Conservation (phyloP, 2,329 filamentous ascomycete genomes). For the Bipolaris bicolor region DNA sequence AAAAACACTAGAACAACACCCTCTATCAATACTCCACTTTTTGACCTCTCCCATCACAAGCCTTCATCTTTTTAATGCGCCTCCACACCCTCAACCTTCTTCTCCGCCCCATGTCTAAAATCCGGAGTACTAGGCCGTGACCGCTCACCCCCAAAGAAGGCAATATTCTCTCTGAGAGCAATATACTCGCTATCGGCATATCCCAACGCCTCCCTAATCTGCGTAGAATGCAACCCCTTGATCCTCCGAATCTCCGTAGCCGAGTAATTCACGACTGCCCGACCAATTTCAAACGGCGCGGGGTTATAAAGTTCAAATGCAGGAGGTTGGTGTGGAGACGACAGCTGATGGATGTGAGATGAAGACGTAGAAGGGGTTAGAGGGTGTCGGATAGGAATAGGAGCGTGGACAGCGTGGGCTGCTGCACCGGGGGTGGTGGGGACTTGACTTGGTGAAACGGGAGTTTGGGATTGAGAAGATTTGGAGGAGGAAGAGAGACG, state of each 20-base stretch:
- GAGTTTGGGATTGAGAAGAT: neutral
- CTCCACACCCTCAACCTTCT: slow-evolving; percentile 10
- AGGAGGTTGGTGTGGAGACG: slow-evolving; percentile 18
- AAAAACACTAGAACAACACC: neutral
- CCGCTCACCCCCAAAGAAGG: slow-evolving; percentile 63
- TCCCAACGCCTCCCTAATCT: slow-evolving; percentile 80
- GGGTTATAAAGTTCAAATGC: slow-evolving; percentile 44
- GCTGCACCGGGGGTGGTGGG: slow-evolving; percentile 23
- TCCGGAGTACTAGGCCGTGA: slow-evolving; percentile 48
- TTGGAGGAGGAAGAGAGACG: slow-evolving; percentile 43
- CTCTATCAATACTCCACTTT: neutral
- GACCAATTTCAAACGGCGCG: slow-evolving; percentile 73
- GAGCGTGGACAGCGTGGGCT: slow-evolving; percentile 25
- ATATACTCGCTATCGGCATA: slow-evolving; percentile 97
- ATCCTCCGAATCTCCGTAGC: slow-evolving; percentile 82
- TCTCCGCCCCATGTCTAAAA: slow-evolving; percentile 22
- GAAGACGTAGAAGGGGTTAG: slow-evolving; percentile 7
- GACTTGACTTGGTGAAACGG: slow-evolving; percentile 7
- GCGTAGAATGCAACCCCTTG: slow-evolving; percentile 79
- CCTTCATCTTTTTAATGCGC: slow-evolving; percentile 3
- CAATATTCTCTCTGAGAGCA: slow-evolving; percentile 84
- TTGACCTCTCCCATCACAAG: too few relatives aligned
- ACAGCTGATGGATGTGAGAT: neutral
- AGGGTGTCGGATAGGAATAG: slow-evolving; percentile 28
- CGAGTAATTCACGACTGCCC: slow-evolving; percentile 93